Evolutionary conservation across 805 yeast genomes (phyloP).

Genomic region (Vanderwaltozyma yarrowii): DNA sequence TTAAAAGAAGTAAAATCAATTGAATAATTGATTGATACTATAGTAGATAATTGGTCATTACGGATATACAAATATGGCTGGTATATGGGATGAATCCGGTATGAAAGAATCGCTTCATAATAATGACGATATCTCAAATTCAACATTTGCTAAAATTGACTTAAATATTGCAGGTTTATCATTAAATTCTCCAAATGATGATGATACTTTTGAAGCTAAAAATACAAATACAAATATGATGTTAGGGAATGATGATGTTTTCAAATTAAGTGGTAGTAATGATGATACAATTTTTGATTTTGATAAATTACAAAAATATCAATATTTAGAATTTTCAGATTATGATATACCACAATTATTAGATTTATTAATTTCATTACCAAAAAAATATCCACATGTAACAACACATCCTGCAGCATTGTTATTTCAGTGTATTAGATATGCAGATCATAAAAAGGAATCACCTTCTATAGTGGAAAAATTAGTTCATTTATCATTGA

Average conservation of each 20-base stretch:
- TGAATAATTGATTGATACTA: no score
- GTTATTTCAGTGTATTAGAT: constrained; percentile 59
- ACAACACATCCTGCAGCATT: constrained; percentile 56
- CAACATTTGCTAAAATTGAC: constrained; percentile 24
- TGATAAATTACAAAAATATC: constrained; percentile 43
- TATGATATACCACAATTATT: constrained; percentile 66
- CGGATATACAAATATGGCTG: constrained; percentile 1
- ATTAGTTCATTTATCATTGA: constrained; percentile 48
- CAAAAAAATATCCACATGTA: constrained; percentile 40
- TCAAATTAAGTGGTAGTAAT: not conserved
- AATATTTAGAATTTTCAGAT: constrained; percentile 53
- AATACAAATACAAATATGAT: not conserved
- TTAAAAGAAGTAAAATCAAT: no score
- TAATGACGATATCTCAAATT: not conserved
- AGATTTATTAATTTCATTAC: constrained; percentile 47
- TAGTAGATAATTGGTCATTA: no score
- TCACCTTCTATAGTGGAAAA: constrained; percentile 47
- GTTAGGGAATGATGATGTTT: not conserved
- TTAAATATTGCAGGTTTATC: constrained; percentile 33
- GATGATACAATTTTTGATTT: constrained; percentile 38
- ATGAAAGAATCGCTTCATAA: not conserved
- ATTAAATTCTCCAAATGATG: constrained; percentile 5
- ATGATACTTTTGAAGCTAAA: constrained; percentile 7
- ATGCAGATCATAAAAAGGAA: constrained; percentile 45
- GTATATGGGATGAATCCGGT: constrained; percentile 1